Base-by-base conservation (phyloP, 768 basidiomycete species). In the Kwoniella sp. region DNA sequence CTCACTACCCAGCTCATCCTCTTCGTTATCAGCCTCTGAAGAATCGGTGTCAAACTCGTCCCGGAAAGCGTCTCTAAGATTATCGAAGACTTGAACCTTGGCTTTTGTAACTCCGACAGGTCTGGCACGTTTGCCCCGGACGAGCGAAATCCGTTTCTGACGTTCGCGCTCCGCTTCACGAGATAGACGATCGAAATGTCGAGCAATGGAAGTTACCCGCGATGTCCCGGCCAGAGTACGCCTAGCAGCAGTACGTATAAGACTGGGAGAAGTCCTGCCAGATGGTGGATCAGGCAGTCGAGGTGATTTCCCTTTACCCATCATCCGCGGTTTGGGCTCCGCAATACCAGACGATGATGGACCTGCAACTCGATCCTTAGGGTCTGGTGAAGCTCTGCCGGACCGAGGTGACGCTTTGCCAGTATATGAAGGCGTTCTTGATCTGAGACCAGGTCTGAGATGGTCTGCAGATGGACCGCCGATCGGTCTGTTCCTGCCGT, bases 31-130 rank as follows among this genome's bases (percentile, higher is more conserved):
- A 9, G 87, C 88, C 66, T 87, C 86, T n/a, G 80, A 80, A 30
- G 77, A 79, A 49, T 81, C 80, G 7, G 78, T 78, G 52, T 82
- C 80, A 26, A 88, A 88, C 68, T 90, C 86, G 70, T 91, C 90
- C 55, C 85, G 85, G 75, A 96, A 90, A 1, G 90, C 94, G 72
- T 96, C 93, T 75, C 90, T 88, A 72, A 96, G 86, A 72, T 91
- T 93, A 57, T 90, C 88, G 25, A 96, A 84, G 30, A 96, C 85
- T 74, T 93, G 88, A 0, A 95, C 91, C 71, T 88, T 92, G 17
- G 91, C 92, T 49, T 88, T 86, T 17, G 93, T 89, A 25, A 88
- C 88, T 21, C 90, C 90, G 15, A 98, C 91, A 13, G 96, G 95
- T 30, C 95, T 88, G 21, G 91, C 90, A 49, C 89, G 87, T 67